Base-by-base conservation (phyloP, 2,329 filamentous ascomycete species). In the Alternaria rosae region DNA sequence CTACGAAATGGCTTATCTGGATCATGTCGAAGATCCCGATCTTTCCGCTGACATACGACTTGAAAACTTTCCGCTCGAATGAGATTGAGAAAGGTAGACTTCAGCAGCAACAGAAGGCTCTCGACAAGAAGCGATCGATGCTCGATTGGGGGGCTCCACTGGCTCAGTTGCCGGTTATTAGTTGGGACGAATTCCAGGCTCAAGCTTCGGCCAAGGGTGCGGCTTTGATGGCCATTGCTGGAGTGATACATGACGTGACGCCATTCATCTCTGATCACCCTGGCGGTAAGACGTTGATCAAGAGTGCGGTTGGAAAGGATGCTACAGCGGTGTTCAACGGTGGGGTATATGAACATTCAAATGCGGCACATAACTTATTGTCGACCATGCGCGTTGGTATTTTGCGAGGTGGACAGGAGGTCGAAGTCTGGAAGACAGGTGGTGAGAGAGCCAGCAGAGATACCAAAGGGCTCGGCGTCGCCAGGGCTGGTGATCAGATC, bases 401-500 rank as follows among this genome's bases (percentile, higher is more conserved):
- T 3, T 65, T 81, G 28, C 68, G 78, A 20, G 79, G 79, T 23
- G 79, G 79, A 4, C 73, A 74, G 54, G 79, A 80, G 58, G 79
- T 81, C 2, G 79, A 81, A 65, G 71, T 79, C 4, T 81, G 79
- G 79, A 80, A 80, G 68, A 70, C 56, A 9, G 63, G 67, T 32
- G 55, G 55, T 10, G 57, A 56, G 35, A 20, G 13, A 51, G 48
- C 55, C 88, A 26, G 21, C 76, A 92, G 91, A 76, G 93, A 96
- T 77, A 90, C 88, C 13, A 85, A 88, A 45, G 92, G 92, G 28
- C 85, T 91, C 76, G 88, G 96, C 69, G 86, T 94, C 70, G 90
- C 92, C 66, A 48, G 42, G 26, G 92, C 92, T 68, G 93, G 92
- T 50, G 84, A 88, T 68, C 93, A 97, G 82, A 87, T 92, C 60